These are phyloP conservation scores for Trichoderma parareesei DNA, from an alignment of 495 filamentous ascomycete genomes.

Conservation along the genomic window DNA sequence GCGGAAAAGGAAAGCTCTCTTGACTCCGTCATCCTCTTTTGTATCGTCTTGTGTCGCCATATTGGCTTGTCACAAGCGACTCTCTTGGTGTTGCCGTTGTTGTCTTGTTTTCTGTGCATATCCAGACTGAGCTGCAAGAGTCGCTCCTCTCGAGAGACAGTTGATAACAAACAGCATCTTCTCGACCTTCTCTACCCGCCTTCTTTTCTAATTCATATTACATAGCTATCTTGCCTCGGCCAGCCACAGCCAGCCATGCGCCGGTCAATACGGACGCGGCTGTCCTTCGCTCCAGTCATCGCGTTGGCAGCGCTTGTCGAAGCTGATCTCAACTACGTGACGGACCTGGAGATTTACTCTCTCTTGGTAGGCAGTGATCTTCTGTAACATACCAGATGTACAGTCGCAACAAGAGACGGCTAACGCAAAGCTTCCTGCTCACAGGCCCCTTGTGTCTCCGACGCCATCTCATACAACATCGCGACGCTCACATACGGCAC, in stretches of 20 bases:
- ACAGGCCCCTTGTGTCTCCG: conserved; percentile 40
- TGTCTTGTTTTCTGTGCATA: no score
- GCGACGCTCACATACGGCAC: conserved; percentile 27
- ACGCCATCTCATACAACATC: conserved; percentile 33
- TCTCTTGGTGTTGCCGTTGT: no score
- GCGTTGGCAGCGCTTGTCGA: conserved; percentile 13
- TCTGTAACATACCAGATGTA: background rate
- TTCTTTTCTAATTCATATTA: background rate
- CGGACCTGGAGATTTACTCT: conserved; percentile 34
- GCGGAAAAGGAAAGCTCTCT: no score
- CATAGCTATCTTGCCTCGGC: background rate
- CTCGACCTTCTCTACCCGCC: background rate
- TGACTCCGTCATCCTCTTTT: no score
- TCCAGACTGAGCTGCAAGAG: no score
- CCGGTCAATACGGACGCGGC: background rate
- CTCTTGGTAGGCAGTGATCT: conserved; percentile 27
- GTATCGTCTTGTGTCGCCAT: no score
- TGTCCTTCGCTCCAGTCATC: background rate
- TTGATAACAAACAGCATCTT: no score
- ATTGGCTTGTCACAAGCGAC: no score
- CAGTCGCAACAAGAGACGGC: background rate
- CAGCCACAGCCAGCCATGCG: background rate
- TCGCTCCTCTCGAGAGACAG: no score
- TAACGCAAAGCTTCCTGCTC: background rate
- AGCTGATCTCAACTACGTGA: conserved; percentile 33